phyloP scores from a whole-genome alignment of 371 early-diverging fungal species.

The Mortierella sp. region DNA sequence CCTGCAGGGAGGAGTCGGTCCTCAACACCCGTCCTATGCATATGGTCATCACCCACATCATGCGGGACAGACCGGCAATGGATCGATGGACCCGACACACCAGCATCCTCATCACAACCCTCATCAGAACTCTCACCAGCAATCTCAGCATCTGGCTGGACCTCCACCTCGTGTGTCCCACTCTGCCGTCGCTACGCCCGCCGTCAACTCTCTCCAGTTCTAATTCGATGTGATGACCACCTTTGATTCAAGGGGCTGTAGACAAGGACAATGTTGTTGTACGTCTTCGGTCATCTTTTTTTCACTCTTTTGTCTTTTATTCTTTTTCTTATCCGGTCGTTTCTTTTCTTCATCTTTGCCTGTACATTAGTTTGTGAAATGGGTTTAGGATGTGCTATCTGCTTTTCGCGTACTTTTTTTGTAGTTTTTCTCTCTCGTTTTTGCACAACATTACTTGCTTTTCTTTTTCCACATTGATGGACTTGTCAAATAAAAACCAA shows the following conservation, averaged over 20 bases:
- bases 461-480: slow-evolving; percentile 7
- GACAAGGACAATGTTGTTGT: background rate
- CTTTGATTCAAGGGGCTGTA: no score
- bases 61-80: background rate
- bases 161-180: background rate
- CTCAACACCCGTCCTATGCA: background rate
- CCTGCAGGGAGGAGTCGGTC: background rate
- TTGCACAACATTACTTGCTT: background rate
- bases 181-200: slow-evolving; percentile 4
- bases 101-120: background rate
- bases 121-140: background rate
- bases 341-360: no score
- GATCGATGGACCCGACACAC: background rate
- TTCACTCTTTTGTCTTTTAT: background rate
- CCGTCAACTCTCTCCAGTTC: background rate
- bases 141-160: background rate
- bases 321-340: background rate
- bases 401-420: slow-evolving; percentile 9
- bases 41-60: background rate
- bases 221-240: background rate
- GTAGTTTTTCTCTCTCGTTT: background rate
- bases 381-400: background rate
- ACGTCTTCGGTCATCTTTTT: background rate
- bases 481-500: background rate
- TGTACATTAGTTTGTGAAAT: slow-evolving; percentile 10